phyloP scores from a whole-genome alignment of 1,139 yeast genomes.

The Lodderomyces pseudojiufengensis region DNA sequence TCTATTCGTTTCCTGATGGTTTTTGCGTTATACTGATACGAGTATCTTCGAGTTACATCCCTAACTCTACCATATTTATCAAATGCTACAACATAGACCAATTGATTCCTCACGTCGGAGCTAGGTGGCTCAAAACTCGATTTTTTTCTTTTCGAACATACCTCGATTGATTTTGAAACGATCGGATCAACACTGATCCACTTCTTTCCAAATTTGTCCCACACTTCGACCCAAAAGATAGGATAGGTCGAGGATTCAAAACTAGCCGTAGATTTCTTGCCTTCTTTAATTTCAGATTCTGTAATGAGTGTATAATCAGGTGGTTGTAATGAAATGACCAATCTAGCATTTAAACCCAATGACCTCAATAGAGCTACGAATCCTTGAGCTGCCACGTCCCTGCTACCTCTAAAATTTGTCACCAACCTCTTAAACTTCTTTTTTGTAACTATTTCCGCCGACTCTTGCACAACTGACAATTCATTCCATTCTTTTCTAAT shows the following conservation, averaged over 20 bases:
- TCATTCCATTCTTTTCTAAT: slow-evolving; percentile 62
- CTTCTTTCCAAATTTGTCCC: slow-evolving; percentile 67
- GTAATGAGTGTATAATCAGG: slow-evolving; percentile 65
- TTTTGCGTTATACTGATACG: slow-evolving; percentile 67
- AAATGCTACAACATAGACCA: slow-evolving; percentile 75
- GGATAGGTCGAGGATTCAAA: slow-evolving; percentile 51
- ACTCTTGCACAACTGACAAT: slow-evolving; percentile 24
- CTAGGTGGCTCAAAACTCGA: slow-evolving; percentile 77
- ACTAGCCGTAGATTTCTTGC: slow-evolving; percentile 7
- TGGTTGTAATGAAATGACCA: slow-evolving; percentile 82
- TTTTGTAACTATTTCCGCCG: slow-evolving; percentile 27
- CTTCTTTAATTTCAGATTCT: slow-evolving; percentile 12
- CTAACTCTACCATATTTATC: slow-evolving; percentile 61
- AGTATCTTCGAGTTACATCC: slow-evolving; percentile 85
- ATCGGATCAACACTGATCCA: slow-evolving; percentile 91
- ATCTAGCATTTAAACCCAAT: slow-evolving; percentile 66
- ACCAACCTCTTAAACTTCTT: slow-evolving; percentile 41
- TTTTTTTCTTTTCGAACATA: slow-evolving; percentile 51
- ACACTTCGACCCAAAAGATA: slow-evolving; percentile 89
- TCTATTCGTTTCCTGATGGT: slow-evolving; percentile 68
- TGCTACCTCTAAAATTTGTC: slow-evolving; percentile 55
- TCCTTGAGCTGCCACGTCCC: slow-evolving; percentile 85
- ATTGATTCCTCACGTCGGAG: slow-evolving; percentile 53
- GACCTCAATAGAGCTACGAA: slow-evolving; percentile 74
- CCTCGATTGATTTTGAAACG: slow-evolving; percentile 60